Evolutionary conservation across 768 basidiomycete genomes (phyloP).

Genomic region (Dacryopinax primogenitus): DNA sequence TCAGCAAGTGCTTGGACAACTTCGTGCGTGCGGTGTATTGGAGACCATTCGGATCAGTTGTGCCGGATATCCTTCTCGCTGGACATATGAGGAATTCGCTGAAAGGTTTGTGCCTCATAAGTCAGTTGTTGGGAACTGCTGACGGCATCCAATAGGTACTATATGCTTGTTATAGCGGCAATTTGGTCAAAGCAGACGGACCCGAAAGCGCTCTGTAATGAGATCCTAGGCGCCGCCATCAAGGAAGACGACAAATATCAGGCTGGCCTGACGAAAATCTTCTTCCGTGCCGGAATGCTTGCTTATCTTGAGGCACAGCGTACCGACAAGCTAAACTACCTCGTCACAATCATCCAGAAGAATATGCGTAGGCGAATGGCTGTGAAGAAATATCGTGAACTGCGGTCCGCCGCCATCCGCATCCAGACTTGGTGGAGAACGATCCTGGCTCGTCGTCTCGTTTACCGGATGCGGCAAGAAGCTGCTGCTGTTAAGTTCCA

Average conservation of each 20-base stretch:
- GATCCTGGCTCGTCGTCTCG: constrained; percentile 59
- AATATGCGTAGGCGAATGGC: constrained; percentile 84
- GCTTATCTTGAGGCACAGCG: constrained; percentile 87
- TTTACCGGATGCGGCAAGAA: constrained; percentile 57
- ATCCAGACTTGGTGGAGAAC: constrained; percentile 94
- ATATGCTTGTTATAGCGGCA: constrained; percentile 83
- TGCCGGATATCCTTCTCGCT: constrained; percentile 94
- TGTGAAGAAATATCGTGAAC: constrained; percentile 57
- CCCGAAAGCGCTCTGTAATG: constrained; percentile 63
- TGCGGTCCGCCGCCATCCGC: constrained; percentile 61
- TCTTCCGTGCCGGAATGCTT: constrained; percentile 98
- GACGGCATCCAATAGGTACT: constrained; percentile 49
- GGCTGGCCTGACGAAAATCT: constrained; percentile 92
- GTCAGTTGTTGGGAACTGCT: neutral
- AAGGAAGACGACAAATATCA: constrained; percentile 95
- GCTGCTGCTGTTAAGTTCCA: constrained; percentile 68
- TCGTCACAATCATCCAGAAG: constrained; percentile 95
- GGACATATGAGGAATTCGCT: constrained; percentile 98
- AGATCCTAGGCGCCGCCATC: constrained; percentile 75
- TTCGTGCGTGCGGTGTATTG: constrained; percentile 95
- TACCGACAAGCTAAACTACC: constrained; percentile 69
- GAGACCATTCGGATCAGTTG: constrained; percentile 98
- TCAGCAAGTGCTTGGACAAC: constrained; percentile 86
- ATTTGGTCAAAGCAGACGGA: constrained; percentile 81
- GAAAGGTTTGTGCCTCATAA: constrained; percentile 60